Base-by-base conservation (phyloP, 1,139 yeast species). In the Citeromyces hawaiiensis region DNA sequence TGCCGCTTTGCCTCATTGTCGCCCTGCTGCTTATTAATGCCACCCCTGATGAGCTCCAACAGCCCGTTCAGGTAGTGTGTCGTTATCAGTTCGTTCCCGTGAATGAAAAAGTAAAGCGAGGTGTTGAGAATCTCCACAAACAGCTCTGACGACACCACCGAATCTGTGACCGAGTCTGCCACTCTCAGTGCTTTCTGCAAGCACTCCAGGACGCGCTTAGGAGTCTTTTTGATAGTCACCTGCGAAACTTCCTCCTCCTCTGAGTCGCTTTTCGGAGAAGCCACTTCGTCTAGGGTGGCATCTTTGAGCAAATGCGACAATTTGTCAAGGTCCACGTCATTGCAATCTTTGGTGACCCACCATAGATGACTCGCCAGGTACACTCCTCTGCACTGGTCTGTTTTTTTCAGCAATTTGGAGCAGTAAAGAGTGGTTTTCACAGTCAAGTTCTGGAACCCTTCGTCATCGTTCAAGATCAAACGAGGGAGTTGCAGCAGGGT, bases 91-190 rank as follows among this genome's bases (percentile, higher is more conserved):
- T 70, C 72, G 47, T 81, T 83, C 5, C 94, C 96, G 48, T 85
- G 91, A 45, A 85, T 79, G 56, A 82, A 81, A 57, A 81, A 91
- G 50, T 86, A 83, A 34, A 88, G 60, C 48, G 94, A 86, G 44
- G 88, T 72, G 61, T 86, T 86, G 47, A 91, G 66, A 18, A 91
- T 85, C 60, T 91, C 97, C 39, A 91, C 79, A 63, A 91, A 88
- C 43, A 91, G 64, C 56, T 85, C 88, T 38, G 83, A 66, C 31
- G 88, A 78, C 11, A 77, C 80, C 45, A 75, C 78, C 3, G 81
- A 76, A 51, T 86, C 97, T 79, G 91, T 80, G 46, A 94, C 83
- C 11, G 94, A 83, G 56, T 91, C 97, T 0, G 97, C 96, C 8
- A 86, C 85, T 38, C 96, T 68, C 25, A 91, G 61, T 0, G 96